Evolutionary conservation across 2,329 filamentous ascomycete species (phyloP), one percentile per base, ranked within the genome.

Genomic region (Aspergillus tubingensis): DNA sequence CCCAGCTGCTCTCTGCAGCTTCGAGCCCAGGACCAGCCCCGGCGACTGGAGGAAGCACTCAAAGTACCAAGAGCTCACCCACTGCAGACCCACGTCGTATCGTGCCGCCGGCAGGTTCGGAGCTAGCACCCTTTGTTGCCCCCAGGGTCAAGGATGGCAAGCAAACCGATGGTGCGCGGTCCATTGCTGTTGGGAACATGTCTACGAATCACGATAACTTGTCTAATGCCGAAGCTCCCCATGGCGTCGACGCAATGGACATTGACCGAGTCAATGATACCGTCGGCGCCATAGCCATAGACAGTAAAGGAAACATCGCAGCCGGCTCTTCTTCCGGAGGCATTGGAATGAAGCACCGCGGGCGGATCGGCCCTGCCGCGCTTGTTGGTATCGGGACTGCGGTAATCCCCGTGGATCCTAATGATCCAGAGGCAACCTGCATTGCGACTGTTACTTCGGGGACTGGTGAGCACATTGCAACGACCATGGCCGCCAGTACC

Each of bases 381-480:
- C 83, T 99, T 15, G 91, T 98, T 13, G 94, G 95, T 7, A 87
- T 98, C 56, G 95, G 95, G 58, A 94, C 92, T 19, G 90, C 91
- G 38, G 89, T 99, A 27, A 85, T 97, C n/a, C 94, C 94, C 1
- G 81, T 83, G 25, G 87, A 92, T 63, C 80, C 85, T 2, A 83
- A 86, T 30, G 93, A 97, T 70, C 80, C 85, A 6, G 86, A 91
- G 2, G 80, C 83, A 49, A 83, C 87, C 7, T 86, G 85, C 49
- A 91, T 96, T 27, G 94, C 92, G 30, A 88, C 89, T 25, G 92
- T 97, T 21, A 96, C 92, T 41, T 96, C 92, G 72, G 95, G 95
- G 27, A 99, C 95, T 2, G 95, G 95, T 51, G 95, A 99, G 77
- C 95, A 99, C 74, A 99, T 99, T 90, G 91, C 92, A 38, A 97